A percentile compares a stretch with the other conserved stretches of the same genome.
Evolutionary conservation across 2,329 filamentous ascomycete genomes (phyloP).

Genomic region (Aspergillus versicolor): DNA sequence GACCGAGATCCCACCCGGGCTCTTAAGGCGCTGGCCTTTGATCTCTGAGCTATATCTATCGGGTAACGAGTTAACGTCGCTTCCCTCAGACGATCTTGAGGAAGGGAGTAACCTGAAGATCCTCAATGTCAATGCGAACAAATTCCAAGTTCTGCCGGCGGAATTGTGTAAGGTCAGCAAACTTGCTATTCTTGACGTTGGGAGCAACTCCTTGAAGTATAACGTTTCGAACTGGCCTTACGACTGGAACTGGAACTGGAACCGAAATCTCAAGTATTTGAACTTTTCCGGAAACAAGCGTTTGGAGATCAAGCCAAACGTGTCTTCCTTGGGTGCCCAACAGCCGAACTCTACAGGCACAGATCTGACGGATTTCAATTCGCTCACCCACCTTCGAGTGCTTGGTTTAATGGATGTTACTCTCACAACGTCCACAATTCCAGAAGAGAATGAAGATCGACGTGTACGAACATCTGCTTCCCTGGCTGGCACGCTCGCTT

Average conservation of each 20-base stretch:
- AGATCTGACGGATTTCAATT: constrained; percentile 86
- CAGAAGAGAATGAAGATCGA: constrained; percentile 91
- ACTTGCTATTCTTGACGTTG: constrained; percentile 87
- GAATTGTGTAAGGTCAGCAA: constrained; percentile 94
- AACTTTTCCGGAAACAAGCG: constrained; percentile 97
- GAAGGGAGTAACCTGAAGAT: constrained; percentile 84
- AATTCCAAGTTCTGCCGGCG: constrained; percentile 93
- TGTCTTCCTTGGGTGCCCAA: constrained; percentile 54
- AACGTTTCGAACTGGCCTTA: constrained; percentile 99
- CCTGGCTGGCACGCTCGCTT: constrained; percentile 82
- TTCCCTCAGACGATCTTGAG: constrained; percentile 92
- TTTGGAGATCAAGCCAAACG: constrained; percentile 77
- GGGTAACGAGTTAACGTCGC: constrained; percentile 85
- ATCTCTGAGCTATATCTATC: constrained; percentile 91
- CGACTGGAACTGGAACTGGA: constrained; percentile 99
- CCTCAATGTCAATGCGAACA: constrained; percentile 94
- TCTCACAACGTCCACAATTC: constrained; percentile 85
- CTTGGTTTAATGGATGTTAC: constrained; percentile 98
- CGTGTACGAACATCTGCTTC: constrained; percentile 97
- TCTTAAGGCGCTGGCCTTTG: constrained; percentile 85
- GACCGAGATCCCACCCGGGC: constrained; percentile 84
- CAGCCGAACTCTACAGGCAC: constrained; percentile 51
- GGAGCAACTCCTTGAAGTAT: constrained; percentile 94
- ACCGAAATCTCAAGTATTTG: constrained; percentile 88
- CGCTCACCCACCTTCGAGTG: constrained; percentile 77